Base-by-base conservation (phyloP, 495 filamentous ascomycete species). In the Mytilinidion resinicola region DNA sequence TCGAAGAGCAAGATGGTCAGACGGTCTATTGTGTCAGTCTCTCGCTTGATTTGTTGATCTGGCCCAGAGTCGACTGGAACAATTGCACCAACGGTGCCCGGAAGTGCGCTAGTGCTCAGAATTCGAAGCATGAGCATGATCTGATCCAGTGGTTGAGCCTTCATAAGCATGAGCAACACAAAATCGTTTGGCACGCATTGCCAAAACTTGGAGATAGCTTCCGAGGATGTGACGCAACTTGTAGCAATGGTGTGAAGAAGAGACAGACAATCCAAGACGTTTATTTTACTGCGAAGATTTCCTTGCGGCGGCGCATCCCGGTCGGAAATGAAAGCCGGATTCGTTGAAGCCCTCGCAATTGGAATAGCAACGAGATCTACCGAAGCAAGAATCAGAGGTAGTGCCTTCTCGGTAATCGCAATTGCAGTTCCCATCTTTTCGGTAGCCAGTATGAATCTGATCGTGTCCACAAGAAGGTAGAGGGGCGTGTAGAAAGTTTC, bases 401-500 rank as follows among this genome's bases (percentile, higher is more conserved):
- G 69, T 33, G 82, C 63, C 33, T 78, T 70, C 41, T 79, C 74
- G 20, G 81, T 77, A 8, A 87, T 66, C 21, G 75, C 66, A 17
- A 75, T 60, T 20, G 76, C 75, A 14, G 70, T 75, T 8, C 73
- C 59, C 25, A 73, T 54, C 6, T 74, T 72, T 60, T 82, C 77
- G 60, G 78, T 69, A 44, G 72, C 66, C 12, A 89, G 70, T 36
- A 84, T 69, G 56, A 78, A 81, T 43, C 74, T 72, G 19, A 82
- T 66, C 20, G 86, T 69, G 46, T 81, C 76, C 51, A 85, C 62
- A 33, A 89, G 74, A 38, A 85, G 77, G 53, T 79, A 76, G 4
- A 89, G 60, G 4, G 86, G 80, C 20, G 72, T 68, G 61, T 77
- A 85, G 64, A 77, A 83, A 53, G 76, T 76, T 60, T 88, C 86